Evolutionary conservation across 177 flowering plant species (phyloP), one percentile per base, ranked within the genome.

Genomic region (Vitis hybrid): DNA sequence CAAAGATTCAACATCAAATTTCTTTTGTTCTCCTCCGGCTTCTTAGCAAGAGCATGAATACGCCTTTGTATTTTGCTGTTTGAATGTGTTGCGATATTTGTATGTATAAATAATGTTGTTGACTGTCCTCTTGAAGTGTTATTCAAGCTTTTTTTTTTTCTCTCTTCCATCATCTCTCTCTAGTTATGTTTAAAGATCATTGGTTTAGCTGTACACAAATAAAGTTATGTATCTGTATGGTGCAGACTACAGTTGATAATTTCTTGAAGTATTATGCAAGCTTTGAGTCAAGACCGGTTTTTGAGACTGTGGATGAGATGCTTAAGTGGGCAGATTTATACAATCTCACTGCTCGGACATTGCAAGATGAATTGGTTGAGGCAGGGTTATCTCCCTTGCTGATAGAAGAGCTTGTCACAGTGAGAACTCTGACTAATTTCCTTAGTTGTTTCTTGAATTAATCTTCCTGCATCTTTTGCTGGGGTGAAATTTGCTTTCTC

Each of bases 291-390:
- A 83, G 99, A 53, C 99, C 99, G 1, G 83, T 88, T 68, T 95
- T 95, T 59, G 82, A 79, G 72, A 82, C 80, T 2, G 97, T 89
- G 74, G 97, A 95, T 67, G 95, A 84, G 75, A 95, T 95, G 99
- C 88, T 95, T 60, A 77, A 82, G 56, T 95, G 98, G 98, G 79
- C 94, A 6, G 90, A 84, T 62, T 82, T 95, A 75, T 88, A 86
- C 70, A 77, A 81, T 70, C 83, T 93, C 64, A 95, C 99, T 0
- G 59, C 71, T 3, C 69, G 78, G 45, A 83, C 88, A 57, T 77
- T 95, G 81, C 78, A 78, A 10, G 91, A 86, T 67, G 90, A 91
- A 71, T 66, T 95, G 73, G 61, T 74, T 68, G 89, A 81, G 64
- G 82, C 84, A 31, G 81, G 85, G 14, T 72, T 95, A 60, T 85